These are phyloP conservation scores for Psilocybe mexicana DNA, from an alignment of 1,284 basidiomycete species.

Conservation along the genomic window DNA sequence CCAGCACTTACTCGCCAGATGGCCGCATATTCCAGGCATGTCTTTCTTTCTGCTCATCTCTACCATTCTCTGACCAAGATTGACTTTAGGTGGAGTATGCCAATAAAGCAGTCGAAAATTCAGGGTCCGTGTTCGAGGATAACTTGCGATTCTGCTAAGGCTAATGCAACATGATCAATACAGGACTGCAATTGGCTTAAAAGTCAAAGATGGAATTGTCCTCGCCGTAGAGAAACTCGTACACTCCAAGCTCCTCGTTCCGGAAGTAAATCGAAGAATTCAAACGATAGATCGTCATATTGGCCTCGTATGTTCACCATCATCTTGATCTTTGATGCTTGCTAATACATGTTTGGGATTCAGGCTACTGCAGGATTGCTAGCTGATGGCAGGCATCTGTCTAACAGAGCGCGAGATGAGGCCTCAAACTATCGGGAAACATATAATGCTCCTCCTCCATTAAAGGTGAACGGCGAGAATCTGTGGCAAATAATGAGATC, in stretches of 20 bases:
- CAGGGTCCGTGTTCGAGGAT: slow-evolving; percentile 59
- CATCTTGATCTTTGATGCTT: background rate
- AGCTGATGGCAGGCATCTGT: slow-evolving; percentile 92
- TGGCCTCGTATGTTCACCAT: slow-evolving; percentile 66
- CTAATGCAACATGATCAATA: background rate
- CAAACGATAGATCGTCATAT: slow-evolving; percentile 93
- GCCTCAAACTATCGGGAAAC: slow-evolving; percentile 75
- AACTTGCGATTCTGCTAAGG: background rate
- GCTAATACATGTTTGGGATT: slow-evolving; percentile 4
- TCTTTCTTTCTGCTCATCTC: slow-evolving; percentile 3
- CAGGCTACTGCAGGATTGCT: slow-evolving; percentile 92
- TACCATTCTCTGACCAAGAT: background rate
- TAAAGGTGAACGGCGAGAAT: slow-evolving; percentile 61
- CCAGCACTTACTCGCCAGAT: slow-evolving; percentile 98
- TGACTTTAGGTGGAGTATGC: slow-evolving; percentile 93
- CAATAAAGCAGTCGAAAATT: slow-evolving; percentile 97
- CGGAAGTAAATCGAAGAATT: slow-evolving; percentile 91
- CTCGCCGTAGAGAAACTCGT: slow-evolving; percentile 97
- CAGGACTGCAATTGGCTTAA: slow-evolving; percentile 89
- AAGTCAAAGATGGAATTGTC: slow-evolving; percentile 92
- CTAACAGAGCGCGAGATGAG: slow-evolving; percentile 86
- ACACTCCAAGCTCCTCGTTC: slow-evolving; percentile 96
- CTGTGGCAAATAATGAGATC: background rate
- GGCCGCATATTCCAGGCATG: slow-evolving; percentile 95
- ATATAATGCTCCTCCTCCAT: slow-evolving; percentile 76